Base-by-base conservation (phyloP, 306 rosid genomes). In the Cucurbita argyrosperma region DNA sequence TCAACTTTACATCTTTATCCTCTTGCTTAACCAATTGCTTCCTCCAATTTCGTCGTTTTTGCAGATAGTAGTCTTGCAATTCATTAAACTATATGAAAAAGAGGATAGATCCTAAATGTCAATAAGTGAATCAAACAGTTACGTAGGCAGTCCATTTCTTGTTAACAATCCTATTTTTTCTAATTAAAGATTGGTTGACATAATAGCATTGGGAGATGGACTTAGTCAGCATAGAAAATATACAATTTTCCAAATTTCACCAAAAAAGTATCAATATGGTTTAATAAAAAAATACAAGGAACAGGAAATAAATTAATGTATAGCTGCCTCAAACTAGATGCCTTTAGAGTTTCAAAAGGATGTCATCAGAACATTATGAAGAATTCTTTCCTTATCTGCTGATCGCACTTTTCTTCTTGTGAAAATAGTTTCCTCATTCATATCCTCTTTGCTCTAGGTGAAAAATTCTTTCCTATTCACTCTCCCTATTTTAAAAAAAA, bases 11-110 rank as follows among this genome's bases (percentile, higher is more conserved):
- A 67, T 80, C 88, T 74, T 74, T 72, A 73, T 88, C 96, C 58
- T 83, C 85, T 77, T 79, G 84, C 79, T 79, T 83, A 82, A 30
- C 80, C 52, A 83, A 78, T 72, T 83, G 85, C 62, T 80, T 85
- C 50, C 59, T 79, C 76, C 82, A 78, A 77, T 84, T 83, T 4
- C 92, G 86, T 54, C 96, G 85, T 79, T 86, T 92, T 88, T 85
- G 91, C 62, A 92, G 82, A 88, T 92, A 92, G 69, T 96, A 92
- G 72, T 92, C 96, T 84, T 92, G 88, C 61, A 92, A 66, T 72
- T 88, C 96, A 71, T 82, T 88, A 68, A 88, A 88, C 98, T 92
- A 74, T 39, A 38, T 43, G 71, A 55, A 42, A 60, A 76, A 30
- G 35, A 30, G 4, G 63, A 50, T 56, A 47, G 66, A 59, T 15